Base-by-base conservation (phyloP, 1,139 yeast genomes). In the Yamadazyma mexicana region DNA sequence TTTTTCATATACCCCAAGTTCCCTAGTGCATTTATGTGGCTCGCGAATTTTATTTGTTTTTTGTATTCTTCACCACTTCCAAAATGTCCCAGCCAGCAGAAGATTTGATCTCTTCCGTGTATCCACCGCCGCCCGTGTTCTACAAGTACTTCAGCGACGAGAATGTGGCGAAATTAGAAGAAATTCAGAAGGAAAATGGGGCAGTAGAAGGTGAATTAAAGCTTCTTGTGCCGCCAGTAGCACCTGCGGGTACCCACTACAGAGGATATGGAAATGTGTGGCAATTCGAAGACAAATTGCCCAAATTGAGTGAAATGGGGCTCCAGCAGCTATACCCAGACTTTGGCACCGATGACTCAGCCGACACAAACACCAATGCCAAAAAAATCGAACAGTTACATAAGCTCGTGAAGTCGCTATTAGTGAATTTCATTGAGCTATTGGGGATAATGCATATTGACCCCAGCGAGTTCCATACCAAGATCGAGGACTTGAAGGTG, bases 51-150 rank as follows among this genome's bases (percentile, higher is more conserved):
- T 20, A 8, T 5, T 20, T 20, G 8, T 20, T 20, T 20, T 5
- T 20, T 20, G 5, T 20, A 20, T 6, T 6, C 5, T 20, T 20
- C 8, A 20, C 5, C 22, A 20, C 22, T 20, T 6, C 8, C 8
- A 6, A 20, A 15, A 49, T 49, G 54, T 35, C 52, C 5, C 31
- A 33, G 16, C 25, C 25, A 16, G 30, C 37, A 9, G 74, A 66
- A 37, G 76, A 73, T 42, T 57, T 71, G 41, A 75, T 76, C 44
- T 66, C 92, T 20, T 79, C 94, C 10, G 73, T 87, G 39, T 88
- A 83, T 50, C 96, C 96, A 1, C 91, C 92, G 2, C 96, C 96
- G 3, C 96, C 96, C 8, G 81, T 83, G 17, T 85, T 76, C 58
- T 78, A 78, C 53, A 77, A 79, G 58, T 76, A 71, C 53, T 87